Conservation (phyloP, 441 rosid species). For the Metrosideros polymorpha region DNA sequence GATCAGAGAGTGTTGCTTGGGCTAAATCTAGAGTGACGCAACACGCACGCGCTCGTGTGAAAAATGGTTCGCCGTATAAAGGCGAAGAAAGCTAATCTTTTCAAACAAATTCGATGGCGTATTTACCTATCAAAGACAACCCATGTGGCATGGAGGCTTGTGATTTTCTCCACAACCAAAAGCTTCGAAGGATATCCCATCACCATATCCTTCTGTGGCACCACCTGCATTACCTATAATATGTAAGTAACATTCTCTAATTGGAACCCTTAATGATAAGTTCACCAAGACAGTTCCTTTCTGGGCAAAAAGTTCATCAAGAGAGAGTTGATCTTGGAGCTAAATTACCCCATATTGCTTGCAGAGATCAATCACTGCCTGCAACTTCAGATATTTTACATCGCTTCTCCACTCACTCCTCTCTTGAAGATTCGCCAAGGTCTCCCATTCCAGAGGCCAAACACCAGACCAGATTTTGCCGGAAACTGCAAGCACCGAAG, state of each 20-base stretch:
- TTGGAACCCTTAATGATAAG: background rate
- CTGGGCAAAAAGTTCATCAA: background rate
- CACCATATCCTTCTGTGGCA: constrained; percentile 30
- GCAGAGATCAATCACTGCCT: constrained; percentile 32
- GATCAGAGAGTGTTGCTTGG: background rate
- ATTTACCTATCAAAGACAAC: constrained; percentile 34
- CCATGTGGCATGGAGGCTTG: constrained; percentile 37
- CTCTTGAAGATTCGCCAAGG: constrained; percentile 13
- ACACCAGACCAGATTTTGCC: constrained; percentile 29
- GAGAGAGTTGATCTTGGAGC: background rate
- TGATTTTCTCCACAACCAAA: constrained; percentile 20
- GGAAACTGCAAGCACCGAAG: constrained; percentile 15
- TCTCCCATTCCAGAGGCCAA: constrained; percentile 33
- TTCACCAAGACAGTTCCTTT: background rate
- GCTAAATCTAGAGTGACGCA: background rate
- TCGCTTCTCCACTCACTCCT: constrained; percentile 17
- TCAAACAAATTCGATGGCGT: background rate
- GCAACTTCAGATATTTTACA: constrained; percentile 26
- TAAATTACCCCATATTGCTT: constrained; percentile 21
- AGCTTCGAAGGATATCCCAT: constrained; percentile 38
- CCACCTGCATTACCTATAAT: constrained; percentile 11
- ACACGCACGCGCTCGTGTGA: background rate
- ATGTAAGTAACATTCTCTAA: background rate
- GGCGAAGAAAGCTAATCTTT: background rate
- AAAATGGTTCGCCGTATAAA: background rate